Conservation (phyloP, 306 rosid species). For the Trichosanthes truncata region DNA sequence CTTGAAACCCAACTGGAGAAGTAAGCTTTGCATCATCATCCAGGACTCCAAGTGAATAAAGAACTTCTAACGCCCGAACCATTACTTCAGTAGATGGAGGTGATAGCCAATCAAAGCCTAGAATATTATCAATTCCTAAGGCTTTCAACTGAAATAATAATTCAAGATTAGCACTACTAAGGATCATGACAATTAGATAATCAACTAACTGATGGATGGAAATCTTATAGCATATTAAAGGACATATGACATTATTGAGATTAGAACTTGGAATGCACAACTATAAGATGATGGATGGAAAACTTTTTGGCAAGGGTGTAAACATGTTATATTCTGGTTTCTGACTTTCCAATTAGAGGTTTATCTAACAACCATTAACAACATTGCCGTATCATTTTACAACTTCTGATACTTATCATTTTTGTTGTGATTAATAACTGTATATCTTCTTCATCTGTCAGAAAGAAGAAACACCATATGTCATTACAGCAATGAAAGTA, state of each 20-base stretch:
- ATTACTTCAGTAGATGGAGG: constrained; percentile 95
- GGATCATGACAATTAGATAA: neutral
- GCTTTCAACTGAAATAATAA: constrained; percentile 60
- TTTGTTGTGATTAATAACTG: neutral
- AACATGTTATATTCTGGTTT: neutral
- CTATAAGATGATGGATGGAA: neutral
- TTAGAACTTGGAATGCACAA: neutral
- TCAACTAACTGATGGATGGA: neutral
- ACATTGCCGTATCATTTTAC: neutral
- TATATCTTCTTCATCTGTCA: neutral
- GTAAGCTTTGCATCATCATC: constrained; percentile 93
- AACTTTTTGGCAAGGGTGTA: neutral
- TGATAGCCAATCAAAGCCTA: constrained; percentile 97
- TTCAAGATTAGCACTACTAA: constrained; percentile 12
- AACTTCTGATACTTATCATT: neutral
- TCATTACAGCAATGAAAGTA: neutral
- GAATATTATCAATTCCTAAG: constrained; percentile 83
- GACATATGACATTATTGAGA: neutral
- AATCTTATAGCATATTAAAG: neutral
- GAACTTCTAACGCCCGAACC: constrained; percentile 89
- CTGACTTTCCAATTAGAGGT: neutral
- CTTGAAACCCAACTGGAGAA: constrained; percentile 91
- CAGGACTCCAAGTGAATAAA: constrained; percentile 80
- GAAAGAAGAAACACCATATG: neutral
- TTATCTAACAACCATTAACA: neutral